phyloP scores from a whole-genome alignment of 352 stramenopile genomes.

The Globisporangium spinosum region DNA sequence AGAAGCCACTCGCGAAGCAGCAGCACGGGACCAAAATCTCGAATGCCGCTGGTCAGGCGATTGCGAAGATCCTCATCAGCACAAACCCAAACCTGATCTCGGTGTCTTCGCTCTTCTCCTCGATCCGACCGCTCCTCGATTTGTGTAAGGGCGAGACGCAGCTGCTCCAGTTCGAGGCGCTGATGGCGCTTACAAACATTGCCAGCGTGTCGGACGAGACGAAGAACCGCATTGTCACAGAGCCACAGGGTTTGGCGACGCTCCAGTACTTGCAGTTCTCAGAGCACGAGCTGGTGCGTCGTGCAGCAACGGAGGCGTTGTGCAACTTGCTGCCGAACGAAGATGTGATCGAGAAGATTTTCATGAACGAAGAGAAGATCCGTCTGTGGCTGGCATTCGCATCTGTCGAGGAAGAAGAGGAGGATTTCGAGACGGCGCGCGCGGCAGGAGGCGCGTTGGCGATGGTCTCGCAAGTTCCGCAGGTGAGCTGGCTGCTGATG shows the following conservation, averaged over 20 bases:
- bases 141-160: slow-evolving; percentile 94
- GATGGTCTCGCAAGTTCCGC: slow-evolving; percentile 87
- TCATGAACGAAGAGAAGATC: slow-evolving; percentile 91
- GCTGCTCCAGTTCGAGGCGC: slow-evolving; percentile 88
- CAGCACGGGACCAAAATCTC: slow-evolving; percentile 82
- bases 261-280: slow-evolving; percentile 94
- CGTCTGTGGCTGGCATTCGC: slow-evolving; percentile 93
- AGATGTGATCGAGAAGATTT: slow-evolving; percentile 91
- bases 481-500: slow-evolving; percentile 70
- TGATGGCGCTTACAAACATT: slow-evolving; percentile 98
- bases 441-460: slow-evolving; percentile 92
- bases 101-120: slow-evolving; percentile 73
- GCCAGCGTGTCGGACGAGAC: slow-evolving; percentile 91
- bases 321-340: slow-evolving; percentile 95
- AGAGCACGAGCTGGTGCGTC: slow-evolving; percentile 95
- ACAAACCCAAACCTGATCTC: slow-evolving; percentile 93
- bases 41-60: slow-evolving; percentile 85
- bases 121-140: slow-evolving; percentile 86
- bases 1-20: slow-evolving; percentile 36
- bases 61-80: slow-evolving; percentile 96
- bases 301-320: slow-evolving; percentile 94
- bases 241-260: slow-evolving; percentile 68
- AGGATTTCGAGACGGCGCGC: slow-evolving; percentile 90
- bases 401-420: slow-evolving; percentile 88
- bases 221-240: slow-evolving; percentile 84